Percentiles rank a stretch among this genome's conserved stretches.
Conservation (phyloP, 73 alveolate genomes). For the Blepharisma japonicum region DNA sequence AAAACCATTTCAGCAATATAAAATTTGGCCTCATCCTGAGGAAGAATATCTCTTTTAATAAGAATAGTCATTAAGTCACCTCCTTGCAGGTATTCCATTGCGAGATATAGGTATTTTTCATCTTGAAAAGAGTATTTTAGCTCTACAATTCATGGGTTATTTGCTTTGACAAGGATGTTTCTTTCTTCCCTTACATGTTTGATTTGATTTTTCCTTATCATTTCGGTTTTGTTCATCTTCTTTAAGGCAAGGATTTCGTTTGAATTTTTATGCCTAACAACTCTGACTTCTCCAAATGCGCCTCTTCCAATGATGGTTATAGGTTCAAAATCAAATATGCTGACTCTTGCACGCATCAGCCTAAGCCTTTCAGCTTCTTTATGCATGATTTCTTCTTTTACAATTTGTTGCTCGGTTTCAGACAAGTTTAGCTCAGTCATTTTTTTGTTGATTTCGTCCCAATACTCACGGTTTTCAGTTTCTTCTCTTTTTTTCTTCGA, state of each 20-base stretch:
- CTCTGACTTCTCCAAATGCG: slow-evolving; percentile 87
- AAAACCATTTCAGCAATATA: slow-evolving; percentile 77
- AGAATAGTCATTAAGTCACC: slow-evolving; percentile 78
- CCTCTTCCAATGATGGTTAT: slow-evolving; percentile 79
- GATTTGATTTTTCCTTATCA: slow-evolving; percentile 65
- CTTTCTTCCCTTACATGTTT: slow-evolving; percentile 71
- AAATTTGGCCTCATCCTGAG: slow-evolving; percentile 82
- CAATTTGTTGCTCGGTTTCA: slow-evolving; percentile 45
- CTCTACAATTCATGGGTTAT: slow-evolving; percentile 58
- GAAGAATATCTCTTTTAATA: slow-evolving; percentile 81
- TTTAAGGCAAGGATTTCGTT: slow-evolving; percentile 47
- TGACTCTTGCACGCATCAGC: no score
- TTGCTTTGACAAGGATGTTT: slow-evolving; percentile 66
- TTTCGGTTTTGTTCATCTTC: slow-evolving; percentile 69
- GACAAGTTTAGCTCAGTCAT: slow-evolving; percentile 51
- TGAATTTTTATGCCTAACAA: slow-evolving; percentile 45
- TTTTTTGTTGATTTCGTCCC: slow-evolving; percentile 48
- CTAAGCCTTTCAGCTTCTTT: slow-evolving; percentile 39
- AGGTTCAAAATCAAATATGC: slow-evolving; percentile 58
- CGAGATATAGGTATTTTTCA: slow-evolving; percentile 56
- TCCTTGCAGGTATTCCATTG: slow-evolving; percentile 61
- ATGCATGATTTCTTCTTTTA: slow-evolving; percentile 52
- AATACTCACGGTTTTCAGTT: slow-evolving; percentile 39
- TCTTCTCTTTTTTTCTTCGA: slow-evolving; percentile 30
- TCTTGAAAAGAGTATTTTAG: slow-evolving; percentile 52